Conservation (phyloP, 768 basidiomycete species). For the Termitomyces sp. region DNA sequence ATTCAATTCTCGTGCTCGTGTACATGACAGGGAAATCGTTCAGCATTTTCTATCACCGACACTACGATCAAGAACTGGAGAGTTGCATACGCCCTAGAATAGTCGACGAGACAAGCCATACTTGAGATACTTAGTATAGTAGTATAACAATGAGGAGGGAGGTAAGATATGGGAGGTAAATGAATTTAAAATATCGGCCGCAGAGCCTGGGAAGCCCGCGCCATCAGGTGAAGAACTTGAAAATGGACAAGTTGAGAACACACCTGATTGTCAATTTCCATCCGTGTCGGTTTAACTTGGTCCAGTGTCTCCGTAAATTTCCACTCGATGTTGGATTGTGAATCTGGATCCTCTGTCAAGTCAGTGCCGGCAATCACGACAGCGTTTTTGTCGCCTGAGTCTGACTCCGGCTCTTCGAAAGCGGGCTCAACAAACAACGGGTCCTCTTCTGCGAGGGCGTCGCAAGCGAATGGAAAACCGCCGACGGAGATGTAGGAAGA, state of each 20-base stretch:
- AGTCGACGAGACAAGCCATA: background rate
- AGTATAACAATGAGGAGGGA: background rate
- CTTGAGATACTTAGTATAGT: background rate
- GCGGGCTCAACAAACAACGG: slow-evolving; percentile 10
- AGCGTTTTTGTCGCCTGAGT: background rate
- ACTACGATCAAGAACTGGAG: too few relatives aligned
- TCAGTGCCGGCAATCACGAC: slow-evolving; percentile 8
- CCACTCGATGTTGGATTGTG: slow-evolving; percentile 1
- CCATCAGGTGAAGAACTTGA: background rate
- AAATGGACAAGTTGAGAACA: background rate
- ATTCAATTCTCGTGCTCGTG: too few relatives aligned
- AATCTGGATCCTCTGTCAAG: background rate
- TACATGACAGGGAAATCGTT: too few relatives aligned
- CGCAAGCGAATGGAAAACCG: slow-evolving; percentile 21
- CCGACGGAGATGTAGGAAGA: slow-evolving; percentile 25
- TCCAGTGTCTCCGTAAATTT: slow-evolving; percentile 2
- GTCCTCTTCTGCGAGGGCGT: slow-evolving; percentile 21
- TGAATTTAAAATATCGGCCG: background rate
- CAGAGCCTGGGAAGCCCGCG: background rate
- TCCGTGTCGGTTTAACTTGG: background rate
- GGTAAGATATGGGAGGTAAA: background rate
- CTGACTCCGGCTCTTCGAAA: slow-evolving; percentile 2
- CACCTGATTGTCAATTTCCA: background rate
- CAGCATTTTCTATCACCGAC: background rate
- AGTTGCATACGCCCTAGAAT: background rate